phyloP scores from a whole-genome alignment of 2,329 filamentous ascomycete genomes.

The Setomelanomma holmii region DNA sequence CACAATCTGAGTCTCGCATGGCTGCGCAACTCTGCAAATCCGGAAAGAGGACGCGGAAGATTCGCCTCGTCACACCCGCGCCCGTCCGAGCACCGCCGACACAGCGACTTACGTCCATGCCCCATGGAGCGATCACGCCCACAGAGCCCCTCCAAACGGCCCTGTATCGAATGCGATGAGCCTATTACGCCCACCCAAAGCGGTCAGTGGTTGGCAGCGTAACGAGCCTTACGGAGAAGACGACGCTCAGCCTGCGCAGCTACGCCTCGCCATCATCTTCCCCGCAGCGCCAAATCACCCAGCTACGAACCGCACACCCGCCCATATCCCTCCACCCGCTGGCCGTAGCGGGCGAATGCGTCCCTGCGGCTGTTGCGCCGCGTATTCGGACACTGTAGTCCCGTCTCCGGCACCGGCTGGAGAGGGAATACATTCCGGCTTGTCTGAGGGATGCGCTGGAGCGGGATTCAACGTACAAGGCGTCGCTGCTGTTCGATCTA shows the following conservation, averaged over 20 bases:
- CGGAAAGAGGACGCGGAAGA: slow-evolving; percentile 2
- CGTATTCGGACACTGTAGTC: slow-evolving; percentile 6
- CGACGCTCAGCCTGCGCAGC: slow-evolving; percentile 1
- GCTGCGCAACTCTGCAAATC: slow-evolving; percentile 1
- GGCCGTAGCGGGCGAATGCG: not conserved
- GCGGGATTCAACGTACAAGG: slow-evolving; percentile 6
- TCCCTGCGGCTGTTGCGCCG: slow-evolving; percentile 3
- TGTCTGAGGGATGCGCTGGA: slow-evolving; percentile 6
- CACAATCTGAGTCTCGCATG: too few relatives aligned
- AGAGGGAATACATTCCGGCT: slow-evolving; percentile 5
- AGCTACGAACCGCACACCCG: not conserved
- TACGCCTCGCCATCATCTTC: not conserved
- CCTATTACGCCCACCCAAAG: not conserved
- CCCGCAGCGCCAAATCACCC: not conserved
- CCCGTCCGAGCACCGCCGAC: slow-evolving; percentile 1
- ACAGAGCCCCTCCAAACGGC: slow-evolving; percentile 1
- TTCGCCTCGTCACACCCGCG: slow-evolving; percentile 1
- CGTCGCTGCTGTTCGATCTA: slow-evolving; percentile 6
- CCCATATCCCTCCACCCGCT: not conserved
- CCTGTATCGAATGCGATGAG: not conserved
- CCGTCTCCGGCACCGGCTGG: slow-evolving; percentile 4
- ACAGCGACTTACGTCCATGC: not conserved
- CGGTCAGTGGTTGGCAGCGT: not conserved
- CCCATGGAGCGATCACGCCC: slow-evolving; percentile 2
- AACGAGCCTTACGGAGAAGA: not conserved